These are phyloP conservation scores for Aureoboletus auriporus DNA, from an alignment of 768 basidiomycete genomes.

Conservation along the genomic window DNA sequence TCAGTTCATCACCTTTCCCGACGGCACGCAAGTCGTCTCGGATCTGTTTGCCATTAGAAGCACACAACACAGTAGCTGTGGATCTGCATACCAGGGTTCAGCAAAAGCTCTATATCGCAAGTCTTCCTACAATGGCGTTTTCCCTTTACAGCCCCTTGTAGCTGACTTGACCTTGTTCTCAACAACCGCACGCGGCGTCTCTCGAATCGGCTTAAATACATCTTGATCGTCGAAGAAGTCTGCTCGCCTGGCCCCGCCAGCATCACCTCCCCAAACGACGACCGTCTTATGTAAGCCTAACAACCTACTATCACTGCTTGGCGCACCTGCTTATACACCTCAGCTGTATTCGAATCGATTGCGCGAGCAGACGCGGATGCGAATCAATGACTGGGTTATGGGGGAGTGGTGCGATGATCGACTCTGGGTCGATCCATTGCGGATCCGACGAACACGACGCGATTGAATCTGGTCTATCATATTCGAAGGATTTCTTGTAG, in stretches of 20 bases:
- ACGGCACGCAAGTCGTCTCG: too few species aligned
- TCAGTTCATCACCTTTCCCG: too few species aligned
- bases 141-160: too few species aligned
- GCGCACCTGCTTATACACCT: neutral
- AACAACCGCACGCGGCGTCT: too few species aligned
- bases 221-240: neutral
- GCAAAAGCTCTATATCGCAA: too few species aligned
- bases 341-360: slow-evolving; percentile 1
- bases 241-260: too few species aligned
- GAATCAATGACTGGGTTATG: slow-evolving; percentile 2
- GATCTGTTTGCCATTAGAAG: too few species aligned
- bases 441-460: slow-evolving; percentile 4
- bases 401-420: slow-evolving; percentile 1
- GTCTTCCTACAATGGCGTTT: too few species aligned
- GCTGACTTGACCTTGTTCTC: too few species aligned
- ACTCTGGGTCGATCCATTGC: slow-evolving; percentile 7
- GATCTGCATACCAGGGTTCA: too few species aligned
- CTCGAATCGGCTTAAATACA: too few species aligned
- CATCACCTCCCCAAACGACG: neutral
- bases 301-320: neutral
- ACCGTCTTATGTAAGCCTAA: slow-evolving; percentile 6
- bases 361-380: neutral
- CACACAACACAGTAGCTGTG: too few species aligned
- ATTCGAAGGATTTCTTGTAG: slow-evolving; percentile 1
- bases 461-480: neutral